Percentiles rank a stretch among this genome's conserved stretches.
Conservation (phyloP, 73 alveolate genomes). For the Stentor roeselii region DNA sequence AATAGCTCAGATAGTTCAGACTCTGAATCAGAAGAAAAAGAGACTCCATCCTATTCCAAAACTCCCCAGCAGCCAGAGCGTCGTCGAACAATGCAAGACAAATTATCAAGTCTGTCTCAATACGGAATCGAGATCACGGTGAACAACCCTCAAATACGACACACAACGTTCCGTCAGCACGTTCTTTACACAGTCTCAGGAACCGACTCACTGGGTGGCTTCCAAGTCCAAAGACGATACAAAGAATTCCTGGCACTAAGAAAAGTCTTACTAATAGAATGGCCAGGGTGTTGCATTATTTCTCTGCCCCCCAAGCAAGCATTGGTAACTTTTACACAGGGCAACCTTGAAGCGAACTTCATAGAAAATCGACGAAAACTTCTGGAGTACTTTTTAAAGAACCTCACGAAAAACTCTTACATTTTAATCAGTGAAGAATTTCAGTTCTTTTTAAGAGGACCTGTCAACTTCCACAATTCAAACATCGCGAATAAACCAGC, state of each 20-base stretch:
- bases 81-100: background rate
- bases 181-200: slow-evolving; percentile 31
- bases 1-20: too few relatives aligned
- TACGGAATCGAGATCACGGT: background rate
- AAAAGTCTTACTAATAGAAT: slow-evolving; percentile 56
- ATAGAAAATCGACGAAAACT: slow-evolving; percentile 14
- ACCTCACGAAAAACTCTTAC: background rate
- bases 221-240: slow-evolving; percentile 65
- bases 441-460: slow-evolving; percentile 7
- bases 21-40: too few relatives aligned
- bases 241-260: slow-evolving; percentile 87
- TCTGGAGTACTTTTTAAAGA: slow-evolving; percentile 2
- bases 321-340: background rate
- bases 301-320: slow-evolving; percentile 5
- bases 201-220: slow-evolving; percentile 37
- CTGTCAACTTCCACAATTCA: background rate
- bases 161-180: background rate
- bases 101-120: background rate
- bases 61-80: too few relatives aligned
- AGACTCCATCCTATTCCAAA: too few relatives aligned
- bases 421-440: background rate
- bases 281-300: slow-evolving; percentile 85
- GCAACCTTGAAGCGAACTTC: slow-evolving; percentile 6
- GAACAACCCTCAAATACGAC: background rate
- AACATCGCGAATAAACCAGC: background rate